Evolutionary conservation across 257 asterid genomes (phyloP).

Genomic region (Eustoma russellianum): DNA sequence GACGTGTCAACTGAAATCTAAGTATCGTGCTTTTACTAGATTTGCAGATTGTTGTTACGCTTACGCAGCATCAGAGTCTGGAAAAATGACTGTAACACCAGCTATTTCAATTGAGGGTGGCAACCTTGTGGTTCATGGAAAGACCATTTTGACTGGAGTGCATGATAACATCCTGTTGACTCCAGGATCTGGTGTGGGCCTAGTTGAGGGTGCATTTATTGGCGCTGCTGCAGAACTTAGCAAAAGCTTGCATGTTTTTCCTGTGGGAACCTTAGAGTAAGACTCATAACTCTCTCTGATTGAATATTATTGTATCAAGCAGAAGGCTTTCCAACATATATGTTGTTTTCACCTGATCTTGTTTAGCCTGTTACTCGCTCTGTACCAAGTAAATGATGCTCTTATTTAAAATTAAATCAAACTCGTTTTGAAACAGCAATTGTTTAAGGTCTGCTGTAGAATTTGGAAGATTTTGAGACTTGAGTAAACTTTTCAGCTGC

Average conservation of each 20-base stretch:
- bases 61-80: slow-evolving; percentile 6
- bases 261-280: slow-evolving; percentile 87
- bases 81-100: slow-evolving; percentile 84
- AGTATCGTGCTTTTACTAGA: slow-evolving; percentile 7
- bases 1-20: too few species aligned
- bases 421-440: too few species aligned
- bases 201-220: slow-evolving; percentile 74
- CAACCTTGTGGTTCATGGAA: slow-evolving; percentile 90
- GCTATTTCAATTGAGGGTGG: slow-evolving; percentile 65
- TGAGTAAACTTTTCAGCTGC: too few species aligned
- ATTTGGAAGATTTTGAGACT: too few species aligned
- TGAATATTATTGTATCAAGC: too few species aligned
- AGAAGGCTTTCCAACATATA: too few species aligned
- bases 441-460: too few species aligned
- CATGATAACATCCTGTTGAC: slow-evolving; percentile 75
- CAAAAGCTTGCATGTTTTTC: slow-evolving; percentile 78
- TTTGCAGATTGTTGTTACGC: slow-evolving; percentile 34
- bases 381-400: too few species aligned
- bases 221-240: slow-evolving; percentile 73
- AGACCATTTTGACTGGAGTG: slow-evolving; percentile 76
- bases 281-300: slow-evolving; percentile 12
- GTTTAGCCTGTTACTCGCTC: too few species aligned
- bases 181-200: slow-evolving; percentile 73
- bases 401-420: too few species aligned
- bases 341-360: too few species aligned